Base-by-base conservation (phyloP, 2,329 filamentous ascomycete genomes). In the Exophiala alcalophila region DNA sequence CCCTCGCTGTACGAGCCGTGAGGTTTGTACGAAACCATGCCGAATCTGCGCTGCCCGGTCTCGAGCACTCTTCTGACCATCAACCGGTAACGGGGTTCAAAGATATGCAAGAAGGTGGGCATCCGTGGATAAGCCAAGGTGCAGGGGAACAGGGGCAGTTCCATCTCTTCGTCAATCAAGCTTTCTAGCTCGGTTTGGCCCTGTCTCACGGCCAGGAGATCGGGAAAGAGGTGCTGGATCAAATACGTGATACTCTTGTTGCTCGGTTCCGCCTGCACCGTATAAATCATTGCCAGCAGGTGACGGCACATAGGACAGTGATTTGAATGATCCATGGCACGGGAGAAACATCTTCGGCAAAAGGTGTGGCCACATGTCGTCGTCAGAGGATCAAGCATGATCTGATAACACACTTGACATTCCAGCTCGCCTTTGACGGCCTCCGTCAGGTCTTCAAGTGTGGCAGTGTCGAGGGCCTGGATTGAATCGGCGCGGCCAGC, bases 311-410 rank as follows among this genome's bases (percentile, higher is more conserved):
- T 76, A 0, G 90, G 89, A 58, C 90, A 96, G 40, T 84, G 73
- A 42, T 78, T 76, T 2, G 84, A 84, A 59, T 92, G 84, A 56
- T 91, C 84, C 46, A 94, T 71, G 5, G 86, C 80, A 31, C 84
- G 79, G 42, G 81, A 78, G 15, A 95, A 71, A 61, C 90, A 96
- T 46, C 77, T 76, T 14, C 85, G 81, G 62, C 90, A 96, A 57
- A 92, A 91, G 0, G 88, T 95, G 62, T 96, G 90, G 1, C 90
- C 90, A 57, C 90, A 96, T 1, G 78, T 74, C 0, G 87, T 94
- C 0, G 89, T 95, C 37, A 90, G 70, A 0, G 90, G 88, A 49
- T 94, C 85, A 47, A 88, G 69, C 61, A 91, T 84, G 15, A 94
- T 65, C 27, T 81, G 78, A 62, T 91, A 94, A 65, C 90, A 95